These are phyloP conservation scores for Cerioporus squamosus DNA, from an alignment of 1,284 basidiomycete genomes.

Conservation along the genomic window DNA sequence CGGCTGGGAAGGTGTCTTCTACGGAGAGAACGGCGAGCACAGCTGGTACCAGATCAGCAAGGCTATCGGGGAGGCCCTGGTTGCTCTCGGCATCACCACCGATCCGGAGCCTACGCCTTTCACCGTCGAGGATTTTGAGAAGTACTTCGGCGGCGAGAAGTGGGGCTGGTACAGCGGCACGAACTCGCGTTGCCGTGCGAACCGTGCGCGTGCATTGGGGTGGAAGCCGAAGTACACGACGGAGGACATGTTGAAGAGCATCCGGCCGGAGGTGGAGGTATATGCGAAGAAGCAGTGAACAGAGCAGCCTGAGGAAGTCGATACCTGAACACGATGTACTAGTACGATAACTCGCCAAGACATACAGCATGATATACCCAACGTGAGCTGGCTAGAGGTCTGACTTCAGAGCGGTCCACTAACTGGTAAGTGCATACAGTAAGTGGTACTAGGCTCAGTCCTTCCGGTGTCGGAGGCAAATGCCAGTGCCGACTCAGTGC, in stretches of 20 bases:
- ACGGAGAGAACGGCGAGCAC: conserved; percentile 49
- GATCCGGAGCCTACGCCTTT: conserved; percentile 33
- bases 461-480: too few relatives aligned
- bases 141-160: conserved; percentile 19
- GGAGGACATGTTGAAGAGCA: conserved; percentile 38
- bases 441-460: too few relatives aligned
- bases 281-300: conserved; percentile 1
- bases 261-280: conserved; percentile 35
- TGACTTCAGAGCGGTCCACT: too few relatives aligned
- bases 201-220: conserved; percentile 45
- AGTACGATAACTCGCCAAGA: too few relatives aligned
- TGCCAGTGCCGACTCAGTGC: too few relatives aligned
- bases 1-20: conserved; percentile 48
- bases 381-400: too few relatives aligned
- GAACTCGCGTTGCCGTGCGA: conserved; percentile 46
- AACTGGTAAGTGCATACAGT: too few relatives aligned
- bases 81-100: conserved; percentile 28
- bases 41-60: conserved; percentile 38
- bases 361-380: too few relatives aligned
- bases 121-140: conserved; percentile 32
- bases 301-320: too few relatives aligned
- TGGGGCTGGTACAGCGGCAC: conserved; percentile 29
- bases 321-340: too few relatives aligned
- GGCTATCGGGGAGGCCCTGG: conserved; percentile 40
- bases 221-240: conserved; percentile 40